Evolutionary conservation across 495 filamentous ascomycete genomes (phyloP), one percentile per base, ranked within the genome.

Genomic region (Achaetomiella virescens): DNA sequence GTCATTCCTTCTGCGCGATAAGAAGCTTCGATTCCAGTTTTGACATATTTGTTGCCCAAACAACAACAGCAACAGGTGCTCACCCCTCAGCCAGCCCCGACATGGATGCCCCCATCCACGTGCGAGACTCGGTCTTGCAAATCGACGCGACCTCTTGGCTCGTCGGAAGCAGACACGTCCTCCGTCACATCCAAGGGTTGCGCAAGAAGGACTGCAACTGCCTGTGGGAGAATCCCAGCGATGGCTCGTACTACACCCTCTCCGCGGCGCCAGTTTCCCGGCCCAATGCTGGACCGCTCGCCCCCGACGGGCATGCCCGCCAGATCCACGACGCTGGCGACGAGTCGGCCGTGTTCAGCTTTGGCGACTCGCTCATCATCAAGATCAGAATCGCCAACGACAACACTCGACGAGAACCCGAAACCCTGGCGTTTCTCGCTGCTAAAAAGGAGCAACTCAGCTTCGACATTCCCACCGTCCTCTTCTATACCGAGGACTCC

Each of bases 301-400:
- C 6, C 18, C 51, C 51, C 25, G 38, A 53, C 12, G 41, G 41
- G 1, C 51, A 53, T 18, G 50, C 18, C 50, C 50, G 50, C 38
- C 38, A 43, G 50, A 52, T 43, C 38, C 50, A 52, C 38, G 50
- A 52, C 38, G 50, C 49, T n/a, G 49, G 49, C 24, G 37, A 52
- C 38, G 38, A 4, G 12, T 45, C 51, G 0, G 51, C 51, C 40
- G 51, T 53, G 20, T 45, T 53, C 41, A 44, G 41, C 41, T 53
- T 53, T 24, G 29, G 18, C 20, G 20, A 53, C 29, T 12, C 18
- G 40, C 29, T 53, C 29, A 53, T 53, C 41, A 18, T 53, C 40
- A 44, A 53, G 12, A 18, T 45, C 41, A 44, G 51, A 40, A 24
- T 53, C 29, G 51, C 51, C 20, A 25, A 24, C 20, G 41, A 45